These are phyloP conservation scores for Rhododendron henanense DNA, from an alignment of 148 eudicot species.

Conservation along the genomic window DNA sequence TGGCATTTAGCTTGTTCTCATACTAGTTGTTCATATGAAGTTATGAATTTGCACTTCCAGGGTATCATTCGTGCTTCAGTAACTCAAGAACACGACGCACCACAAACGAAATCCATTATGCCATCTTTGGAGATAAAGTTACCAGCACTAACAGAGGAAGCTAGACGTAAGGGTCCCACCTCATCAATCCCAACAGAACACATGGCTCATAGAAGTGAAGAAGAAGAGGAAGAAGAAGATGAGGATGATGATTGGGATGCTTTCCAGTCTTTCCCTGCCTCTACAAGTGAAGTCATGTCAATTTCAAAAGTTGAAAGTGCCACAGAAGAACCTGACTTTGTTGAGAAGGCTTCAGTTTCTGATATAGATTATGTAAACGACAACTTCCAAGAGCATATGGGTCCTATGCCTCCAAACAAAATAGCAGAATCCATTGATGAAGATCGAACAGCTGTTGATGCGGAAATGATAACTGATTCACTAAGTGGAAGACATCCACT, in stretches of 20 bases:
- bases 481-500: slow-evolving; percentile 5
- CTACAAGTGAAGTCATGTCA: slow-evolving; percentile 39
- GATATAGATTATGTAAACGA: slow-evolving; percentile 15
- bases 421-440: slow-evolving; percentile 12
- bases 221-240: slow-evolving; percentile 40
- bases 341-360: slow-evolving; percentile 28
- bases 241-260: slow-evolving; percentile 96
- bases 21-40: background rate
- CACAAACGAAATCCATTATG: slow-evolving; percentile 28
- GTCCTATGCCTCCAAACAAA: slow-evolving; percentile 2
- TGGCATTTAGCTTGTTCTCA: background rate
- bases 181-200: slow-evolving; percentile 25
- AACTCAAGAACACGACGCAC: slow-evolving; percentile 58
- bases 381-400: slow-evolving; percentile 8
- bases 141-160: slow-evolving; percentile 52
- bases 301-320: slow-evolving; percentile 21
- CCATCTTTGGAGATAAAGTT: slow-evolving; percentile 70
- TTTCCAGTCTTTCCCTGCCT: slow-evolving; percentile 88
- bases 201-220: slow-evolving; percentile 20
- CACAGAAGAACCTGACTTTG: slow-evolving; percentile 10
- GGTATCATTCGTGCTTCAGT: slow-evolving; percentile 89
- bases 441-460: slow-evolving; percentile 18
- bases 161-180: slow-evolving; percentile 20
- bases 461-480: background rate
- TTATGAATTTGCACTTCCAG: slow-evolving; percentile 32